Percentiles rank a stretch among this genome's conserved stretches.
These are phyloP conservation scores for Leucocoprinus leucothites DNA, from an alignment of 768 basidiomycete species.

Conservation along the genomic window DNA sequence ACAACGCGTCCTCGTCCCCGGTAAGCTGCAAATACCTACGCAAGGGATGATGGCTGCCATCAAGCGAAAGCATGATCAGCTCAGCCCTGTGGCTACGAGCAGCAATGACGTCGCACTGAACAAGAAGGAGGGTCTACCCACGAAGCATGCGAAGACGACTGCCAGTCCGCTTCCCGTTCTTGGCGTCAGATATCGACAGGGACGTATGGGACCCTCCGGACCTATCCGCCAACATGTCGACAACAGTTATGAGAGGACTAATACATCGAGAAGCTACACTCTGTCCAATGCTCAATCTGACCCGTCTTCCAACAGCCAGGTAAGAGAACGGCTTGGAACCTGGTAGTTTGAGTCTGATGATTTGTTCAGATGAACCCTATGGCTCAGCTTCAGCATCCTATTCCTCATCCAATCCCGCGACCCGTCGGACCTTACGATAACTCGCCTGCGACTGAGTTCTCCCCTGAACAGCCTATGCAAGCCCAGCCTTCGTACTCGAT, in stretches of 20 bases:
- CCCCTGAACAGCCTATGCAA: neutral
- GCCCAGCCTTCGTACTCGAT: neutral
- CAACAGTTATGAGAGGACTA: neutral
- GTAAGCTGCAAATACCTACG: constrained; percentile 1
- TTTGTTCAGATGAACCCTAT: neutral
- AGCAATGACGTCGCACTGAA: neutral
- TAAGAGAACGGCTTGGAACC: neutral
- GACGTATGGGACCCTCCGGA: neutral
- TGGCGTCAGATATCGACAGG: constrained; percentile 6
- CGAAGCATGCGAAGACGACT: constrained; percentile 6
- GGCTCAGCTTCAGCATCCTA: neutral
- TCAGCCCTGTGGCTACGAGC: neutral
- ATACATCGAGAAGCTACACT: neutral
- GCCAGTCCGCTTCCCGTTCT: neutral
- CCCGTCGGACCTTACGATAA: neutral
- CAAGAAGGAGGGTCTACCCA: neutral
- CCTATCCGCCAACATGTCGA: neutral
- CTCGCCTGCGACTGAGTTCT: neutral
- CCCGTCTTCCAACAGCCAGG: neutral
- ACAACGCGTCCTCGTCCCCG: neutral
- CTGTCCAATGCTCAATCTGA: neutral
- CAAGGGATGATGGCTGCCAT: neutral
- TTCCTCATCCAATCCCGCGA: neutral
- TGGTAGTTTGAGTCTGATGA: neutral
- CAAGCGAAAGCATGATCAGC: constrained; percentile 9